Evolutionary conservation across 768 basidiomycete species (phyloP), one percentile per base, ranked within the genome.

Genomic region (Pholiota microspora): DNA sequence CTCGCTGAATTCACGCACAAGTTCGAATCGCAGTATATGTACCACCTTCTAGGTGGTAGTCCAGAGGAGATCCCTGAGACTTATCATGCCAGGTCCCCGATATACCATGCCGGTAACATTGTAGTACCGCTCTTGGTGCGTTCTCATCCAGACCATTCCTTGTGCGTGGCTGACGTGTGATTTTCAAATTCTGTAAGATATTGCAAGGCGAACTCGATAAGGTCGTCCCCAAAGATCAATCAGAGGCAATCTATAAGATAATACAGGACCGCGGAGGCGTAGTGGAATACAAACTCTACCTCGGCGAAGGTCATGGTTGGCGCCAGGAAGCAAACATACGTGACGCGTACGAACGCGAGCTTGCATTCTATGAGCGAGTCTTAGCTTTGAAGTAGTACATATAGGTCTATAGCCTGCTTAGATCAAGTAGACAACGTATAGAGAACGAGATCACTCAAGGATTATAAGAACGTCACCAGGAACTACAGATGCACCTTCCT

Each of bases 1-100:
- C 74, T 92, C 7, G 78, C 75, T 2, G 72, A 79, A 38, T 81
- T 82, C 55, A 86, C 87, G 5, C 89, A 92, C 71, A 93, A 88
- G 65, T 88, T 86, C 49, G 83, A 87, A 67, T 76, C 77, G 42
- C 69, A 70, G 44, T 87, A 86, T 63, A 65, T 83, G 61, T 73
- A 76, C 54, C 82, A 81, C 62, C 73, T 92, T 15, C 57, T 90
- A n/a, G 88, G 91, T 0, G 77, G 82, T 34, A 71, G 80, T 2
- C 75, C 76, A 0, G 71, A 77, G 18, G 73, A 84, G 53, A 64
- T 83, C n/a, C 83, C 84, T 0, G 73, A 84, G 25, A 72, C 84
- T 21, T 86, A 83, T 63, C 68, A 71, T 16, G 78, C 78, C 32
- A 75, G 88, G 15, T 88, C 86, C 2, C 86, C 90, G 0, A 66